Evolutionary conservation across 1,284 basidiomycete species (phyloP).

Genomic region (Veloboletus limbatus): DNA sequence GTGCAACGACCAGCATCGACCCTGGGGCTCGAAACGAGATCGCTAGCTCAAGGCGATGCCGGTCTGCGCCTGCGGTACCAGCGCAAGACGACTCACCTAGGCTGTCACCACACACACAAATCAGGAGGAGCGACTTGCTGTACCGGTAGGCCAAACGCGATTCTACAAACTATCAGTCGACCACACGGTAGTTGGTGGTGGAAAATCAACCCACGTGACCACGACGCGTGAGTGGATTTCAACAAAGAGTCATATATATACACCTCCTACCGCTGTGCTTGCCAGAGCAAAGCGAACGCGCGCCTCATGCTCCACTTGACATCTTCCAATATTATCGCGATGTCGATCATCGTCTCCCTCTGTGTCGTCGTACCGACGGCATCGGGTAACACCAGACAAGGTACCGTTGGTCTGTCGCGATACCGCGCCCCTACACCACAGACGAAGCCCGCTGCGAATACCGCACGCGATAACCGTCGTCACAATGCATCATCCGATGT

Average conservation of each 20-base stretch:
- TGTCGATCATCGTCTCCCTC: constrained; percentile 16
- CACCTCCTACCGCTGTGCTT: constrained; percentile 10
- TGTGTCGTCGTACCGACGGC: constrained; percentile 3
- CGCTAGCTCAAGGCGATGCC: too few relatives aligned
- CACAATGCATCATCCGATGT: constrained; percentile 7
- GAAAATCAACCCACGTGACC: constrained; percentile 22
- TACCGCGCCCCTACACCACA: not conserved
- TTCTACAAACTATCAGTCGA: too few relatives aligned
- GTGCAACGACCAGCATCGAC: too few relatives aligned
- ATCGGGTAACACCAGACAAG: constrained; percentile 2
- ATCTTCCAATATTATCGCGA: constrained; percentile 11
- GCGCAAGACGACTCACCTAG: too few relatives aligned
- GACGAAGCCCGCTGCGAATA: constrained; percentile 4
- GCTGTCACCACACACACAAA: too few relatives aligned
- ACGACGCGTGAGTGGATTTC: constrained; percentile 1
- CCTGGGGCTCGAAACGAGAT: too few relatives aligned
- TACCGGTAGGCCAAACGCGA: too few relatives aligned
- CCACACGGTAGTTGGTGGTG: too few relatives aligned
- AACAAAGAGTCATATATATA: too few relatives aligned
- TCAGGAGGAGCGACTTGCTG: too few relatives aligned
- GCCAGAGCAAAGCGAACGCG: constrained; percentile 13
- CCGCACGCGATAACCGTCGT: not conserved
- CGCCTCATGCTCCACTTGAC: constrained; percentile 14
- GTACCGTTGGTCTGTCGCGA: not conserved
- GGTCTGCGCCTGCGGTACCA: too few relatives aligned